Conservation (phyloP, 495 filamentous ascomycete species). For the Hyphodiscus hymeniophilus region DNA sequence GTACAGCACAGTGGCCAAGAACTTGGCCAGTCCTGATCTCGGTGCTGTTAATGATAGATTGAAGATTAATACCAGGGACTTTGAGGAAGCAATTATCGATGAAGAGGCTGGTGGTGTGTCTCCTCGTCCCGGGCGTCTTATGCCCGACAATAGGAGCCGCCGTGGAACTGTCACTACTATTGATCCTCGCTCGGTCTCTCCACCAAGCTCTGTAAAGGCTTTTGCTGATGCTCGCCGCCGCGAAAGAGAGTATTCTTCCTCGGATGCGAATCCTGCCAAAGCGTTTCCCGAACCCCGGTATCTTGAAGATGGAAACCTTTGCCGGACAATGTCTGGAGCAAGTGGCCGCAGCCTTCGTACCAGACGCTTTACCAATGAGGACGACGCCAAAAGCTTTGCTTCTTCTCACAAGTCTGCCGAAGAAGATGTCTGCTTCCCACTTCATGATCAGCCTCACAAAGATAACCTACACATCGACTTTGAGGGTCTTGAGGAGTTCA, state of each 20-base stretch:
- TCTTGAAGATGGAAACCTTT: constrained; percentile 57
- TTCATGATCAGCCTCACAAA: constrained; percentile 40
- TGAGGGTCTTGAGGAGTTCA: constrained; percentile 80
- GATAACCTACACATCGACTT: constrained; percentile 63
- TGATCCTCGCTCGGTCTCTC: constrained; percentile 64
- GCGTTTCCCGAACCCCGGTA: constrained; percentile 32
- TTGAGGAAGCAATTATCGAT: constrained; percentile 79
- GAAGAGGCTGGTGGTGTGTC: constrained; percentile 51
- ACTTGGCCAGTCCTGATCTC: constrained; percentile 22
- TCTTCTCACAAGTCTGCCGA: constrained; percentile 49
- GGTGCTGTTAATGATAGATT: not conserved
- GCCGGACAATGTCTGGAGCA: constrained; percentile 61
- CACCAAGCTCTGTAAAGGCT: constrained; percentile 94
- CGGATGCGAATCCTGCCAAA: constrained; percentile 30
- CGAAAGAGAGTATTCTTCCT: constrained; percentile 45
- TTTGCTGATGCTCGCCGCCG: constrained; percentile 72
- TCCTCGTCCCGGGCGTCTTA: constrained; percentile 19
- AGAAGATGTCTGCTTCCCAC: constrained; percentile 81
- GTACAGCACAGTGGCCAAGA: constrained; percentile 30
- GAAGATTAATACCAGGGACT: constrained; percentile 49
- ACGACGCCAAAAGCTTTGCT: constrained; percentile 38
- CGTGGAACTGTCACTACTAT: constrained; percentile 38
- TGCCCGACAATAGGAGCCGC: constrained; percentile 26
- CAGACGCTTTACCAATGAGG: constrained; percentile 34
- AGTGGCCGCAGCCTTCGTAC: constrained; percentile 45